Base-by-base conservation (phyloP, 2,329 filamentous ascomycete genomes). In the Stromatinia cepivora region DNA sequence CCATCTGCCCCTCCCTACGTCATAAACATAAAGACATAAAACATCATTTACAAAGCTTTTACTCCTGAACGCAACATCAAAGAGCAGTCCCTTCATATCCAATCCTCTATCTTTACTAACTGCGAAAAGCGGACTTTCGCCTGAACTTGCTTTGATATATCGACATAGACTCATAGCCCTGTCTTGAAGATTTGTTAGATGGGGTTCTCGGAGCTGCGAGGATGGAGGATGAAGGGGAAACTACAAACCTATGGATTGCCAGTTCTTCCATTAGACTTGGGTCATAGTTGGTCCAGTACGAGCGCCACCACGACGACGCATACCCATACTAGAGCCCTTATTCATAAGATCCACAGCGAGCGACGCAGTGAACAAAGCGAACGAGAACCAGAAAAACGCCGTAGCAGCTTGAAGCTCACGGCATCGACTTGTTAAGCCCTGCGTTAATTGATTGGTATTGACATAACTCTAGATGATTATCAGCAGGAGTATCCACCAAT, bases 331-430 rank as follows among this genome's bases (percentile, higher is more conserved):
- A 5, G 53, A 53, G 17, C 62, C 10, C 34, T 25, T 42, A 17
- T 25, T 31, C 4, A 75, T 54, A 42, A 72, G 61, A 46, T 58
- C 64, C 72, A 91, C 84, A 76, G 87, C 81, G 57, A 88, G 78
- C 53, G 84, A 84, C 4, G 82, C 87, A 39, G 82, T 81, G 76
- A 90, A 91, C 36, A 85, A 83, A 52, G 82, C 84, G 78, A 90
- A 92, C 62, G 92, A 85, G 81, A 94, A 93, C 90, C 90, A 94
- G 81, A 92, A 84, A 81, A 94, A 94, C 50, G 87, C 90, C 46
- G 86, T 87, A 72, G 86, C 86, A 50, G 91, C 91, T 81, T 94
- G 91, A 22, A 92, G 86, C 81, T 92, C 88, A 72, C 87, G 88
- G 81, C 92, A 94, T 73, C 90, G 86, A 82, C 89, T 88, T 78